A percentile compares a stretch with the other conserved stretches of the same genome.
Evolutionary conservation across 345 rosid genomes (phyloP).

Genomic region (Theobroma cacao): DNA sequence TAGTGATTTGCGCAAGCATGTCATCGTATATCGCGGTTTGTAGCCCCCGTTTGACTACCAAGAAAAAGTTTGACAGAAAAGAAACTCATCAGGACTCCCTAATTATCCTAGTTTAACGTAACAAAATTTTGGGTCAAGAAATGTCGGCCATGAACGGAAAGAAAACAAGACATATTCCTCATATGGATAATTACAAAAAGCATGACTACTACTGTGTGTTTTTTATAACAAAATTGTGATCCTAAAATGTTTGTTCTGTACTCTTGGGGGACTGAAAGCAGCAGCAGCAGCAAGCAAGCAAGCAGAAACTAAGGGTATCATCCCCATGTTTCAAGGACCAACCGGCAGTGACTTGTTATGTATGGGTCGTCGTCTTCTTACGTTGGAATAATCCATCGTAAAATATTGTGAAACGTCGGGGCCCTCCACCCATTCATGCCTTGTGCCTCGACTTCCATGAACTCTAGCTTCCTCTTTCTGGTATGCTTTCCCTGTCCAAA

Average conservation of each 20-base stretch:
- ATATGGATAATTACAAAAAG: background rate
- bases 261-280: background rate
- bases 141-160: background rate
- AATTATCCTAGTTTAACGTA: background rate
- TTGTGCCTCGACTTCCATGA: constrained; percentile 3
- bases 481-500: constrained; percentile 1
- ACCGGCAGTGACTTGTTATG: constrained; percentile 17
- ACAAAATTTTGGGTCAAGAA: background rate
- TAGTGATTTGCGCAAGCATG: background rate
- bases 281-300: background rate
- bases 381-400: constrained; percentile 17
- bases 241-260: background rate
- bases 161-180: background rate
- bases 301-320: too few relatives aligned
- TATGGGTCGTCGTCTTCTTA: constrained; percentile 20
- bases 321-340: constrained; percentile 11
- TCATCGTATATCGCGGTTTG: background rate
- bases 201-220: background rate
- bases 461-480: background rate
- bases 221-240: background rate
- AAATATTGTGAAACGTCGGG: constrained; percentile 6
- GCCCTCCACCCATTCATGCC: constrained; percentile 12
- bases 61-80: background rate
- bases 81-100: background rate
- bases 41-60: background rate